Evolutionary conservation across 1,284 basidiomycete genomes (phyloP).

Genomic region (Heliocybe sulcata): DNA sequence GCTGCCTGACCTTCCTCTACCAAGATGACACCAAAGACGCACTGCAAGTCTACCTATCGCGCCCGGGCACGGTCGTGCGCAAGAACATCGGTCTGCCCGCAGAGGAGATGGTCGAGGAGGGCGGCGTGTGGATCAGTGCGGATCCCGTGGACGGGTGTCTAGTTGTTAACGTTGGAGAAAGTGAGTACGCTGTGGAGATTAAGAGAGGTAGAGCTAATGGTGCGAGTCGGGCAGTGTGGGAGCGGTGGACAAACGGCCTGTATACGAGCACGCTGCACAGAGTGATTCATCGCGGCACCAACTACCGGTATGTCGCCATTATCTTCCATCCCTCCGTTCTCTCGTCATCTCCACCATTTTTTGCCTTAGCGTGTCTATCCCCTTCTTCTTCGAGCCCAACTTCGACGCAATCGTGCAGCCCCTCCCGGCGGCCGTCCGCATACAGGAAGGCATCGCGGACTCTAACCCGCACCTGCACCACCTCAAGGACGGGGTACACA

Average conservation of each 20-base stretch:
- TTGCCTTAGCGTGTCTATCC: slow-evolving; percentile 33
- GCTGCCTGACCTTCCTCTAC: slow-evolving; percentile 77
- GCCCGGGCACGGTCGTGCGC: slow-evolving; percentile 27
- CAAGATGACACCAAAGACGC: slow-evolving; percentile 74
- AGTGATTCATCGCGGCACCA: slow-evolving; percentile 64
- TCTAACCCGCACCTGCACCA: background rate
- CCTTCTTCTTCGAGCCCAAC: slow-evolving; percentile 86
- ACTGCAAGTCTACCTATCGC: slow-evolving; percentile 69
- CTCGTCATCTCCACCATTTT: background rate
- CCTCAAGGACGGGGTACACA: background rate
- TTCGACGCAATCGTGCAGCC: slow-evolving; percentile 62
- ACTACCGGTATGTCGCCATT: slow-evolving; percentile 51
- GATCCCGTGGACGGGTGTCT: slow-evolving; percentile 74
- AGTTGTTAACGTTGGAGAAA: slow-evolving; percentile 82
- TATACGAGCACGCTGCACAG: slow-evolving; percentile 75
- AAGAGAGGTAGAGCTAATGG: background rate
- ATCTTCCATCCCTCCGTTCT: slow-evolving; percentile 7
- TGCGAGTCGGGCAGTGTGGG: slow-evolving; percentile 54
- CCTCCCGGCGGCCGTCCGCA: slow-evolving; percentile 44
- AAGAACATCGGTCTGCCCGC: slow-evolving; percentile 32
- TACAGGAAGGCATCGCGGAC: slow-evolving; percentile 23
- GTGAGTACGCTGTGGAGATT: slow-evolving; percentile 31
- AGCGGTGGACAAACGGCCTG: slow-evolving; percentile 77
- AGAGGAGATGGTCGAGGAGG: slow-evolving; percentile 48
- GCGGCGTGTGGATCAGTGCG: slow-evolving; percentile 65